Percentiles rank a stretch among this genome's conserved stretches.
phyloP scores from a whole-genome alignment of 1,139 yeast genomes.

The Suhomyces wounanorum region DNA sequence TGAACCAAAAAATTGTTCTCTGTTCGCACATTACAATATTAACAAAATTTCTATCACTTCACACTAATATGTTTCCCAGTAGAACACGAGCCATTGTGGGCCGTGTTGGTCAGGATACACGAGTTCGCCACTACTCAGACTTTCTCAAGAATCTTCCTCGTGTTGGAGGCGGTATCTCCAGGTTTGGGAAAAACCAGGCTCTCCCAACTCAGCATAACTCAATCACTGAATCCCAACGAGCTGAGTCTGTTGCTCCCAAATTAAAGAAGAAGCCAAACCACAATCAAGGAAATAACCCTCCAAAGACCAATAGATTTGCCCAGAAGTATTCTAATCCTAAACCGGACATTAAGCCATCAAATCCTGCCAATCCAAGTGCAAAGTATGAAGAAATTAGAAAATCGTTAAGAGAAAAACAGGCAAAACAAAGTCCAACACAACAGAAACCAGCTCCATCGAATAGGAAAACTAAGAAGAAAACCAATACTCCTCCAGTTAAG shows the following conservation, averaged over 20 bases:
- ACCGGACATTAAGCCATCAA: conserved; percentile 6
- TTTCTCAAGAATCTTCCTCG: conserved; percentile 28
- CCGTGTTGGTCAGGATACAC: neutral
- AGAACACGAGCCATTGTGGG: conserved; percentile 1
- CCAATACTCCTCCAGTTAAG: conserved; percentile 25
- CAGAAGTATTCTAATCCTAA: conserved; percentile 19
- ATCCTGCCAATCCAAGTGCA: conserved; percentile 13
- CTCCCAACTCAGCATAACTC: conserved; percentile 7
- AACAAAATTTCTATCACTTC: neutral
- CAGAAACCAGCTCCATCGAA: neutral
- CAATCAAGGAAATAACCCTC: neutral
- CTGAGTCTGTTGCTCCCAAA: neutral
- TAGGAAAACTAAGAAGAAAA: conserved; percentile 16
- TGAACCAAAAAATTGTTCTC: neutral
- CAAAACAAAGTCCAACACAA: conserved; percentile 3
- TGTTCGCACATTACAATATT: neutral
- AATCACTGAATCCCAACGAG: neutral
- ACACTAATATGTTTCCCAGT: neutral
- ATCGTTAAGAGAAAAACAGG: conserved; percentile 20
- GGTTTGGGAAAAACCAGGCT: conserved; percentile 17
- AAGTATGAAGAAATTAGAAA: conserved; percentile 21
- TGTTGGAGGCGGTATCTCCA: conserved; percentile 28
- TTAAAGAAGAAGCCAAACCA: neutral
- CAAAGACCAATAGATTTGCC: conserved; percentile 32
- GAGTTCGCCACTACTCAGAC: conserved; percentile 22